These are phyloP conservation scores for Candida schatavii DNA, from an alignment of 805 yeast species.

Conservation along the genomic window DNA sequence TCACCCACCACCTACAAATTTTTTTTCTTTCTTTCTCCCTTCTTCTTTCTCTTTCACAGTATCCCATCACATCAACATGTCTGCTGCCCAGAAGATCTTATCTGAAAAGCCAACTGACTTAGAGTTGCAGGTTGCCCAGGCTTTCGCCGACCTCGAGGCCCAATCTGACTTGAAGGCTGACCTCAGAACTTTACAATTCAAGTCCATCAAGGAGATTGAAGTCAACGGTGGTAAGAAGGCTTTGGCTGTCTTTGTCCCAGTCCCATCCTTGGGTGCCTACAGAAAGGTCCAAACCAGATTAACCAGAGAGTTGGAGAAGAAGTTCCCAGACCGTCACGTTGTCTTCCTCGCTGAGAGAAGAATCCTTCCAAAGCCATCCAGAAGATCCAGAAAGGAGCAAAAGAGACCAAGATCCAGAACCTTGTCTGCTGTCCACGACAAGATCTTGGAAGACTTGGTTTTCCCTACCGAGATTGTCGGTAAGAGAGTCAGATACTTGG, in stretches of 20 bases:
- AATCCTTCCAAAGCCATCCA: constrained; percentile 98
- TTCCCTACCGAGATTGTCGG: constrained; percentile 99
- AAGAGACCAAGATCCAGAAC: constrained; percentile 99
- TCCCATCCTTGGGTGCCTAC: constrained; percentile 86
- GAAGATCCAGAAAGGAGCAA: constrained; percentile 89
- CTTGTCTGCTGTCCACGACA: constrained; percentile 97
- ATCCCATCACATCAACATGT: constrained; percentile 52
- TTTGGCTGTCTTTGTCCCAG: constrained; percentile 96
- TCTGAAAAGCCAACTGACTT: constrained; percentile 95
- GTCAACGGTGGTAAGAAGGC: constrained; percentile 99
- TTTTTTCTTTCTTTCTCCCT: constrained; percentile 1
- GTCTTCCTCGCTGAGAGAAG: constrained; percentile 99
- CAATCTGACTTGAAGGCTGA: constrained; percentile 97
- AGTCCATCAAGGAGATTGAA: constrained; percentile 96
- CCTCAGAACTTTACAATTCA: constrained; percentile 97
- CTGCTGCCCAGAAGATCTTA: constrained; percentile 95
- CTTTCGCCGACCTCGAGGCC: constrained; percentile 94
- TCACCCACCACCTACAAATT: constrained; percentile 3
- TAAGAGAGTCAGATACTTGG: constrained; percentile 98
- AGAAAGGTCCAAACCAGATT: constrained; percentile 96
- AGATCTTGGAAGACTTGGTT: constrained; percentile 96
- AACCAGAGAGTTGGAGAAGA: constrained; percentile 99
- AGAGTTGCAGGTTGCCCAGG: constrained; percentile 99
- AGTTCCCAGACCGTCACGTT: constrained; percentile 99
- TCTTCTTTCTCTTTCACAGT: constrained; percentile 8